A percentile compares a stretch with the other conserved stretches of the same genome.
These are phyloP conservation scores for Mesembryanthemum crystallinum DNA, from an alignment of 148 eudicot species.

Conservation along the genomic window DNA sequence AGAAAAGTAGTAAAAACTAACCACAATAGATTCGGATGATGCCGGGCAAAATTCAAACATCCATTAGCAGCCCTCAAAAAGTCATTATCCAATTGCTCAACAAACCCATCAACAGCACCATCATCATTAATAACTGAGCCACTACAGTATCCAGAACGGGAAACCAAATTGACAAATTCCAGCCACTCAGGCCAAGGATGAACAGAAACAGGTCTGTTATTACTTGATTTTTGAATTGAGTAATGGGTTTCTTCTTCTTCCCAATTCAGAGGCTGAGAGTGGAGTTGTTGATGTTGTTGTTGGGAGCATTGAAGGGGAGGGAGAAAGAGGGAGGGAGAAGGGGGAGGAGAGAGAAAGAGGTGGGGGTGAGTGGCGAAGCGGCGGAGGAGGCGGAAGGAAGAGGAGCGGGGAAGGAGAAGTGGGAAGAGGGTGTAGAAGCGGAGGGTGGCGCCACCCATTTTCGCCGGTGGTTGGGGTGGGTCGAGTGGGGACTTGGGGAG, in stretches of 20 bases:
- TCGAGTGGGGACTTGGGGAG: too few species aligned
- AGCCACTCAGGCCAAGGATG: slow-evolving; percentile 73
- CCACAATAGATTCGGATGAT: slow-evolving; percentile 50
- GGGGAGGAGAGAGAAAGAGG: slow-evolving; percentile 18
- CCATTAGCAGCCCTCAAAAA: slow-evolving; percentile 45
- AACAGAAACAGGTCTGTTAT: background rate
- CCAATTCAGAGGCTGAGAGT: slow-evolving; percentile 24
- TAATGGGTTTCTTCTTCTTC: slow-evolving; percentile 4
- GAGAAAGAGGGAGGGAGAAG: slow-evolving; percentile 11
- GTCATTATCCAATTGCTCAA: slow-evolving; percentile 33
- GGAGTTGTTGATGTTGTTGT: slow-evolving; percentile 6
- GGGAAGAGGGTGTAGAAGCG: slow-evolving; percentile 26
- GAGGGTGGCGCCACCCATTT: background rate
- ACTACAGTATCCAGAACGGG: slow-evolving; percentile 9
- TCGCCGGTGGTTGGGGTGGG: background rate
- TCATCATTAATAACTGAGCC: background rate
- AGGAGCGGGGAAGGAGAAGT: slow-evolving; percentile 21
- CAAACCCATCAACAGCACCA: slow-evolving; percentile 31
- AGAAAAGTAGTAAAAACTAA: slow-evolving; percentile 17
- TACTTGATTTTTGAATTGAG: background rate
- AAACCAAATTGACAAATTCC: slow-evolving; percentile 30
- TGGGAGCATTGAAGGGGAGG: slow-evolving; percentile 10
- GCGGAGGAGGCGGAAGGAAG: slow-evolving; percentile 6
- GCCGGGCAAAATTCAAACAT: slow-evolving; percentile 52
- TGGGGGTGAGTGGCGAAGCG: background rate